These are phyloP conservation scores for Penicillium flavigenum DNA, from an alignment of 495 filamentous ascomycete genomes.

Conservation along the genomic window DNA sequence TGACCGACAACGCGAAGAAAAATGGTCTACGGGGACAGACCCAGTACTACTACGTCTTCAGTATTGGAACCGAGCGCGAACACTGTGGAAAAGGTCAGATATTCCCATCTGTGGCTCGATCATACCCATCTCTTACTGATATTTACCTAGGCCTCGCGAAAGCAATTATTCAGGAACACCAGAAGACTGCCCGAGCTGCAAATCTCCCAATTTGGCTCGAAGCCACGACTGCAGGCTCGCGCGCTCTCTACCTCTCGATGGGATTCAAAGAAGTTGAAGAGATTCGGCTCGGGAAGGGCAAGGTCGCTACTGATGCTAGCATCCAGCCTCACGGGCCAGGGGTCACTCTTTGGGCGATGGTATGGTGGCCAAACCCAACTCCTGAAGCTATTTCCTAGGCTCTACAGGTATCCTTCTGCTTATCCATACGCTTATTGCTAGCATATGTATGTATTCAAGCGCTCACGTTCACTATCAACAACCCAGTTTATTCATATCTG, in stretches of 20 bases:
- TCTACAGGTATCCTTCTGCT: neutral
- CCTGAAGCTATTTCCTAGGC: neutral
- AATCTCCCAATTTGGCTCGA: conserved; percentile 35
- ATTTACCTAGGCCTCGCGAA: conserved; percentile 24
- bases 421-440: neutral
- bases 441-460: neutral
- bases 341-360: conserved; percentile 33
- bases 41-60: conserved; percentile 33
- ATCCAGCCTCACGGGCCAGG: conserved; percentile 25
- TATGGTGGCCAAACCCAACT: conserved; percentile 29
- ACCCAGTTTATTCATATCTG: neutral
- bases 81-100: conserved; percentile 30
- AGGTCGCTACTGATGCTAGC: conserved; percentile 26
- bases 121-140: neutral
- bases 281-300: conserved; percentile 28
- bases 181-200: conserved; percentile 19
- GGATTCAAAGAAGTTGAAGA: conserved; percentile 31
- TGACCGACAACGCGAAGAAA: conserved; percentile 30
- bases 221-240: conserved; percentile 25
- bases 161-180: conserved; percentile 25
- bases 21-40: conserved; percentile 25
- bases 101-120: neutral
- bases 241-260: conserved; percentile 27
- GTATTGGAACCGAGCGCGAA: conserved; percentile 29
- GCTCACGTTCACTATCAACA: neutral